phyloP scores from a whole-genome alignment of 2,329 filamentous ascomycete species.

The Talaromyces sp. region DNA sequence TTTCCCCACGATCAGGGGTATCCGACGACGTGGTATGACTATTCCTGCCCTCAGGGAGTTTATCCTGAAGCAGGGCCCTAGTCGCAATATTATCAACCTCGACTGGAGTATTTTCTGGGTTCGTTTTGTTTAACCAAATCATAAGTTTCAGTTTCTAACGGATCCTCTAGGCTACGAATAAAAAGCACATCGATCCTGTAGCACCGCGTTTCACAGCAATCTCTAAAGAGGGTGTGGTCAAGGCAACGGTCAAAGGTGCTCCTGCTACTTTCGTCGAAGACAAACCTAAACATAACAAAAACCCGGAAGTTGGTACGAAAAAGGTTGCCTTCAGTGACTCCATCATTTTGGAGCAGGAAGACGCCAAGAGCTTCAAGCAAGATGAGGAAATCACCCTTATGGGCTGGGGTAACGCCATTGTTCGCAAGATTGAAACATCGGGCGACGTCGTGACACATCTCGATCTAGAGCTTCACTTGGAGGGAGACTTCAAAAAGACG shows the following conservation, averaged over 20 bases:
- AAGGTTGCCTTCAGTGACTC: constrained; percentile 73
- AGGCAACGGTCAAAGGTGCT: constrained; percentile 65
- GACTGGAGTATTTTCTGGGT: constrained; percentile 48
- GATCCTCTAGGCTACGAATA: constrained; percentile 53
- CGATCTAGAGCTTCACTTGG: constrained; percentile 81
- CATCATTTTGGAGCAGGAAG: constrained; percentile 79
- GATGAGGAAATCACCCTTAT: constrained; percentile 93
- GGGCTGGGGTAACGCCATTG: constrained; percentile 73
- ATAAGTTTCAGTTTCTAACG: not conserved
- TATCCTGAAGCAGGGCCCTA: constrained; percentile 48
- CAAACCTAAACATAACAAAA: constrained; percentile 86
- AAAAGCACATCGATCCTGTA: constrained; percentile 75
- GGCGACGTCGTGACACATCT: constrained; percentile 59
- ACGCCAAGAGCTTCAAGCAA: constrained; percentile 73
- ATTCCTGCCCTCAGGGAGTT: constrained; percentile 47
- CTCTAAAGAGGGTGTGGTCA: constrained; percentile 65
- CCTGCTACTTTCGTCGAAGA: constrained; percentile 63
- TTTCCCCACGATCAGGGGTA: constrained; percentile 49
- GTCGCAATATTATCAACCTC: constrained; percentile 46
- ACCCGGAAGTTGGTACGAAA: constrained; percentile 77
- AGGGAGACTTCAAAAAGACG: constrained; percentile 90
- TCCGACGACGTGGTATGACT: constrained; percentile 47
- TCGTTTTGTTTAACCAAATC: not conserved
- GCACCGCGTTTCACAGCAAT: constrained; percentile 72
- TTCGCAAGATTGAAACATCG: constrained; percentile 48